Conservation (phyloP, 2,329 filamentous ascomycete species). For the Paracorniculantispora psalliotae region DNA sequence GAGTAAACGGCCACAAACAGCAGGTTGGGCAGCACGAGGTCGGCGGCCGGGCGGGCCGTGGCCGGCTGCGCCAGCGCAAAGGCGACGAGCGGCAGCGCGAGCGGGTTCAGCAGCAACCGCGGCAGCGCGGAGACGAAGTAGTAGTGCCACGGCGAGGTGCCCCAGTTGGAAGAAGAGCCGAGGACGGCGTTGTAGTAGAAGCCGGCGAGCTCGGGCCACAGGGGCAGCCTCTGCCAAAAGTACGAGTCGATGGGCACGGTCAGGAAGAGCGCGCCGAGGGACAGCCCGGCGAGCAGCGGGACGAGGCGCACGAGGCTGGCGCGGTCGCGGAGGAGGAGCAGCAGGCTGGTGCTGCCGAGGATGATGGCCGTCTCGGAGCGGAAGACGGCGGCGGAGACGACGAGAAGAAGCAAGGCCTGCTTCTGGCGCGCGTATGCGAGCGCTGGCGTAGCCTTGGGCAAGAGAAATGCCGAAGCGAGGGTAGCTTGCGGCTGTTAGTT, state of each 20-base stretch:
- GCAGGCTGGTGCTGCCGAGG: conserved; percentile 61
- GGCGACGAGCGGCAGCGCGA: conserved; percentile 53
- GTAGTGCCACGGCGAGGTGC: conserved; percentile 76
- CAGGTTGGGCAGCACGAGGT: conserved; percentile 60
- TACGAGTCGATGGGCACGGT: conserved; percentile 81
- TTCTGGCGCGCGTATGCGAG: conserved; percentile 43
- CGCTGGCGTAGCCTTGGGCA: conserved; percentile 29
- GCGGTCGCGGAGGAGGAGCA: conserved; percentile 54
- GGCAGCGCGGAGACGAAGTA: conserved; percentile 82
- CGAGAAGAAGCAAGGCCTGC: conserved; percentile 68
- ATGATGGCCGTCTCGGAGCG: conserved; percentile 84
- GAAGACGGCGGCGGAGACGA: conserved; percentile 77
- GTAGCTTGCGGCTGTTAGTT: conserved; percentile 47
- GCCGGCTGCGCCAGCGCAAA: conserved; percentile 46
- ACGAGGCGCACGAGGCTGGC: conserved; percentile 56
- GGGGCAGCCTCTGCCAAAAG: conserved; percentile 73
- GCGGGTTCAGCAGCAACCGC: conserved; percentile 76
- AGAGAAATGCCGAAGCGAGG: conserved; percentile 50
- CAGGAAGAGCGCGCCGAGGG: conserved; percentile 58
- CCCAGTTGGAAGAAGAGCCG: conserved; percentile 82
- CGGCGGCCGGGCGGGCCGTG: conserved; percentile 37
- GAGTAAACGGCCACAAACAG: conserved; percentile 78
- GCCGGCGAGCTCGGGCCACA: conserved; percentile 87
- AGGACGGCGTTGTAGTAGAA: conserved; percentile 90
- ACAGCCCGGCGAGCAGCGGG: conserved; percentile 60